Evolutionary conservation across 73 alveolate species (phyloP).

Genomic region (Effrenium voratum): DNA sequence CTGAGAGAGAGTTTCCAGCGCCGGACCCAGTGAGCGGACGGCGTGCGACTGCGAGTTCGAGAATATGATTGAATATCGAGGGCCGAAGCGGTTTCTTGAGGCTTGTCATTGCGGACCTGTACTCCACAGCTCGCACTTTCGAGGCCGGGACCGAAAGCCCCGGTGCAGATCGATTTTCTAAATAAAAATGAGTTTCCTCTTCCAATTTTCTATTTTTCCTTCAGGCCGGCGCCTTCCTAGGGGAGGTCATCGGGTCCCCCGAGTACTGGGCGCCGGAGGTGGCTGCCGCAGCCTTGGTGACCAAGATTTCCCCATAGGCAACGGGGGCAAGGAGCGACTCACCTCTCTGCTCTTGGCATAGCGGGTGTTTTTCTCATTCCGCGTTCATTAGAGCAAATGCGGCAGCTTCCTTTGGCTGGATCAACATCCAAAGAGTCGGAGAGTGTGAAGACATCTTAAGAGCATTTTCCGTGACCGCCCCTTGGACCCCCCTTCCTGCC

Average conservation of each 20-base stretch:
- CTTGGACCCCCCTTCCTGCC: too few species aligned
- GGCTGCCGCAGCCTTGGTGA: constrained; percentile 4
- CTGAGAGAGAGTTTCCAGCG: constrained; percentile 26
- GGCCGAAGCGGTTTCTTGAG: background rate
- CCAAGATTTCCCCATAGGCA: too few species aligned
- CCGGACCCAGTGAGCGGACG: background rate
- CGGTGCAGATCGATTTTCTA: background rate
- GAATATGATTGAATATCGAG: too few species aligned
- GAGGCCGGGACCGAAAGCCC: constrained; percentile 18
- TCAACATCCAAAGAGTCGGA: too few species aligned
- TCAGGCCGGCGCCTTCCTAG: constrained; percentile 32
- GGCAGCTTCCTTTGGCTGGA: too few species aligned
- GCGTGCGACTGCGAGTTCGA: background rate
- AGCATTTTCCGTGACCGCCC: too few species aligned
- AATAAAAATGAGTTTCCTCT: background rate
- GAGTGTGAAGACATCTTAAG: too few species aligned
- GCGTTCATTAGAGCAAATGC: too few species aligned
- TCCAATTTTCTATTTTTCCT: background rate
- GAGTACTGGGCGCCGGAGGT: constrained; percentile 84
- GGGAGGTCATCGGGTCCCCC: constrained; percentile 58
- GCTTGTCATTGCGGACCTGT: constrained; percentile 67
- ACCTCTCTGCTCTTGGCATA: too few species aligned
- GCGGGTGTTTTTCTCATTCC: too few species aligned
- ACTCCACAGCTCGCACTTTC: constrained; percentile 48
- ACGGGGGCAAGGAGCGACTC: too few species aligned